Evolutionary conservation across 2,329 filamentous ascomycete genomes (phyloP).

Genomic region (Fusarium drepaniforme): DNA sequence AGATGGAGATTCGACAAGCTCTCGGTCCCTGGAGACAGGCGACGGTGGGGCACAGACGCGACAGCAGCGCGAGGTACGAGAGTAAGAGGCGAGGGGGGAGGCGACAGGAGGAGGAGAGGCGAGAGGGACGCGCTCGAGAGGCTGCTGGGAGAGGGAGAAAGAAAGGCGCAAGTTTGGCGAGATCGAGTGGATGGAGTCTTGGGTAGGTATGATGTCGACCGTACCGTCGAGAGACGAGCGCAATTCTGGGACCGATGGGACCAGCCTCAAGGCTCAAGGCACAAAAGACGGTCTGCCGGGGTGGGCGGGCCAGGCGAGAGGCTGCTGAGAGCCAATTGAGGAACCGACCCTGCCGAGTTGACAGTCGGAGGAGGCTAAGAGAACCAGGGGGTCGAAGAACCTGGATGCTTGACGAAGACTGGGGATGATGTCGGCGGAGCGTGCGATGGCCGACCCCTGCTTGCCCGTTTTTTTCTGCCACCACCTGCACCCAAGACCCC

Average conservation of each 20-base stretch:
- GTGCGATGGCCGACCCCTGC: constrained; percentile 34
- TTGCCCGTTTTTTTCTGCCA: constrained; percentile 43
- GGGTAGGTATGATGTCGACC: constrained; percentile 45
- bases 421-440: constrained; percentile 43
- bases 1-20: constrained; percentile 44
- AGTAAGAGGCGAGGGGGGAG: constrained; percentile 28
- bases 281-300: constrained; percentile 47
- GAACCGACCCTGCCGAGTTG: constrained; percentile 46
- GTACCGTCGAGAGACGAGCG: constrained; percentile 40
- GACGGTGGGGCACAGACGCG: constrained; percentile 44
- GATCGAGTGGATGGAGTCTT: constrained; percentile 36
- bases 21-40: constrained; percentile 39
- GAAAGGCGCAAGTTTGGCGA: constrained; percentile 42
- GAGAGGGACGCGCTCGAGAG: constrained; percentile 32
- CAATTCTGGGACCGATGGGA: constrained; percentile 32
- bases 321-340: constrained; percentile 45
- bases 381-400: constrained; percentile 42
- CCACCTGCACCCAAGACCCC: constrained; percentile 17
- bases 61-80: constrained; percentile 34
- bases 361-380: constrained; percentile 46
- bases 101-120: constrained; percentile 3
- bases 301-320: constrained; percentile 41
- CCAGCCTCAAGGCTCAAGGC: constrained; percentile 41
- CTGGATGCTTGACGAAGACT: constrained; percentile 41
- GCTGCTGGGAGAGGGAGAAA: constrained; percentile 28